These are phyloP conservation scores for Pyrenochaeta sp. DNA, from an alignment of 2,329 filamentous ascomycete species.

Conservation along the genomic window DNA sequence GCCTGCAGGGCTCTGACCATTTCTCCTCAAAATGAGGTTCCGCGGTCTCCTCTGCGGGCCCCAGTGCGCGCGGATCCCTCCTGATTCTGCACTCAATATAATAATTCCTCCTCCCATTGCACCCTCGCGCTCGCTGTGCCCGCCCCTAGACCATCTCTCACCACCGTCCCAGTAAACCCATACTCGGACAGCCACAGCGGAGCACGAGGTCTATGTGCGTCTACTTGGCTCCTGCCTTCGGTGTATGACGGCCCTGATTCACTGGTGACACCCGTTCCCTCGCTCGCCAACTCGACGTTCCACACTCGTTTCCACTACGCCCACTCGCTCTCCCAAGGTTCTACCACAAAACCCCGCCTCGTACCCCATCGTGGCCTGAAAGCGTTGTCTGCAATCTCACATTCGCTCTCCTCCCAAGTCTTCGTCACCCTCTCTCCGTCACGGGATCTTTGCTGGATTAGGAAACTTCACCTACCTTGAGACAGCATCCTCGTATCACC, in stretches of 20 bases:
- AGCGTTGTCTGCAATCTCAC: slow-evolving; percentile 19
- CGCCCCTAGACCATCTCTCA: slow-evolving; percentile 15
- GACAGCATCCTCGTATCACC: slow-evolving; percentile 12
- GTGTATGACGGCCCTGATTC: slow-evolving; percentile 32
- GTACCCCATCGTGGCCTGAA: slow-evolving; percentile 26
- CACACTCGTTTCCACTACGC: slow-evolving; percentile 45
- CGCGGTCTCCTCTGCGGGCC: slow-evolving; percentile 37
- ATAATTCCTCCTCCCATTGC: slow-evolving; percentile 28
- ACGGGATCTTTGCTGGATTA: slow-evolving; percentile 22
- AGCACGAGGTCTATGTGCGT: slow-evolving; percentile 32
- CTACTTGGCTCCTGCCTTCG: slow-evolving; percentile 17
- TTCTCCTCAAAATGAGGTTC: slow-evolving; percentile 25
- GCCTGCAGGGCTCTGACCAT: slow-evolving; percentile 11
- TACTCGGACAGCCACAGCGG: slow-evolving; percentile 27
- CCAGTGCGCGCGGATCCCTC: slow-evolving; percentile 27
- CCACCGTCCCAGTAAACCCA: slow-evolving; percentile 17
- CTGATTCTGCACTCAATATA: slow-evolving; percentile 42
- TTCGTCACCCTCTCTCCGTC: slow-evolving; percentile 6
- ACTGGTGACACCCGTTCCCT: slow-evolving; percentile 40
- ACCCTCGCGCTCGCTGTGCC: slow-evolving; percentile 18
- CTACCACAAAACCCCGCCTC: slow-evolving; percentile 28
- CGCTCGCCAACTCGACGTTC: slow-evolving; percentile 33
- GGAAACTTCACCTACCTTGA: slow-evolving; percentile 7
- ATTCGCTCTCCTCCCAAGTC: slow-evolving; percentile 21
- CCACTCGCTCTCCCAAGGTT: slow-evolving; percentile 22